Evolutionary conservation across 768 basidiomycete genomes (phyloP), one percentile per base, ranked within the genome.

Genomic region (Amanita inopinata): DNA sequence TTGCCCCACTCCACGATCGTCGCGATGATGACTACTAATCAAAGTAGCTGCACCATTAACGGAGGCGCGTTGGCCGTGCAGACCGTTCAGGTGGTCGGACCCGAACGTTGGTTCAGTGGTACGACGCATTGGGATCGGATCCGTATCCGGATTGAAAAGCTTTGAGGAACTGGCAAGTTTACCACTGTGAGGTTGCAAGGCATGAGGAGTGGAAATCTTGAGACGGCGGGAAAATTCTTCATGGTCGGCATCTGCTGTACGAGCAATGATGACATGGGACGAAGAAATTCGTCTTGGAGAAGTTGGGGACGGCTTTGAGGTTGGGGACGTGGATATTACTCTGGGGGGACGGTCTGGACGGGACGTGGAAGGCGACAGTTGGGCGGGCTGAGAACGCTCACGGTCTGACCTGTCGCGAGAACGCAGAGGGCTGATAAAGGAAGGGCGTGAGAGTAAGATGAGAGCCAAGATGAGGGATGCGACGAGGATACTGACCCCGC

Each of bases 141-240:
- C 83, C 0, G 74, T 66, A 45, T 83, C 70, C 0, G 85, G 86
- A 53, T 89, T 83, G 61, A 68, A 90, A 0, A 89, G 71, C 50
- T 80, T 80, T 17, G 61, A 45, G 38, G 56, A 52, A 45, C 57
- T 44, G 54, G 60, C 58, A 48, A 58, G 51, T 36, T 65, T 61
- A 15, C 64, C 48, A n/a, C n/a, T n/a, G 38, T 62, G 51, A 40
- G 61, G 53, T 49, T 53, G 54, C 22, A 52, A 45, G 54, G 50
- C 60, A 17, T 63, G 47, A 46, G 67, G 63, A 10, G 35, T 36
- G 4, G 83, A 83, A 14, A 86, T 80, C 57, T 73, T 80, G 53
- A 87, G 73, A 24, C 71, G 64, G 17, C 84, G 77, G 33, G 76
- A 78, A 55, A 87, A 87, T 40, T 84, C 83, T 49, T 79, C 81